Evolutionary conservation across 495 filamentous ascomycete genomes (phyloP), one percentile per base, ranked within the genome.

Genomic region (Penicillium lagena): DNA sequence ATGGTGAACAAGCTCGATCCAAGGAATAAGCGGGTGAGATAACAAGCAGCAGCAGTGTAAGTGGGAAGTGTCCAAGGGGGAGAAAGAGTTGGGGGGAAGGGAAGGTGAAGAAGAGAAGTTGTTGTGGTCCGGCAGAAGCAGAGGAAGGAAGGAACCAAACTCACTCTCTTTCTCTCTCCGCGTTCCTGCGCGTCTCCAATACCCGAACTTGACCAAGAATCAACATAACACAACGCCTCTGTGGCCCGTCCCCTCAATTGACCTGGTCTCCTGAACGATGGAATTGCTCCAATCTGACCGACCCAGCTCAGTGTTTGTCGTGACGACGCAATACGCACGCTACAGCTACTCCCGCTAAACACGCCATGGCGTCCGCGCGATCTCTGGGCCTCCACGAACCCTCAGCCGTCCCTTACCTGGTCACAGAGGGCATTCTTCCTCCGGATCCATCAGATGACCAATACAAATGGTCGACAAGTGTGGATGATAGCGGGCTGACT

Each of bases 331-430:
- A 8, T 44, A 39, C 46, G 27, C 52, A 48, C 39, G 39, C 55
- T 53, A 53, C 39, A 17, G 49, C 50, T 58, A 22, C 22, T 22
- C 22, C 22, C 22, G 27, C 55, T 56, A 52, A 51, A 44, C 51
- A 43, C 50, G 66, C 33, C 46, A 97, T 98, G 93, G 90, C 90
- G 47, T 79, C 87, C 46, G 81, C 93, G 58, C 82, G 79, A 45
- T 95, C 90, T 35, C 77, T 96, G 44, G 93, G 93, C 53, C 71
- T 95, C 51, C 90, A 96, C 66, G 79, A 84, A 59, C 90, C 93
- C 47, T 76, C 85, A 44, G 88, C 82, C 42, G 72, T 97, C 34
- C 80, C 79, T 29, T 91, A 89, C 67, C 81, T 95, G 38, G 79
- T 96, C 52, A 73, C 83, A 40, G 91, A 98, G 60, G 76, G 79